Conservation (phyloP, 2,329 filamentous ascomycete genomes). For the Volutella citrinella region DNA sequence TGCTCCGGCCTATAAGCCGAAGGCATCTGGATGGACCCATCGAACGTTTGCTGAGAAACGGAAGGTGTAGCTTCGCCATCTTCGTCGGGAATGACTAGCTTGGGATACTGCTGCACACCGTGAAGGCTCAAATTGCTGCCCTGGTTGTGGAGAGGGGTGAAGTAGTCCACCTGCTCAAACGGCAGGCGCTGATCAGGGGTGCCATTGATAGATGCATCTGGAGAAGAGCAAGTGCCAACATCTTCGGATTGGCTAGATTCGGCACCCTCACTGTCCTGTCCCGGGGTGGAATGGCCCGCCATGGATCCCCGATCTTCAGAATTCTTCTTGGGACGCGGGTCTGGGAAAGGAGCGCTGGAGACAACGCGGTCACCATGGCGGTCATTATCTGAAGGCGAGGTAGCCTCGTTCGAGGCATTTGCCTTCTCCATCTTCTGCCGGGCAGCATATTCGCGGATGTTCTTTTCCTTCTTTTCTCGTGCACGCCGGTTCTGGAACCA, state of each 20-base stretch:
- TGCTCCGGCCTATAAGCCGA: too few relatives aligned
- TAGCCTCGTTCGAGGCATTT: conserved; percentile 20
- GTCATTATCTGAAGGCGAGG: conserved; percentile 26
- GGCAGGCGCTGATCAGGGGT: conserved; percentile 17
- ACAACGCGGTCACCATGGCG: conserved; percentile 36
- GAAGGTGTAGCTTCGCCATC: conserved; percentile 21
- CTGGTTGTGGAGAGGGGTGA: background rate
- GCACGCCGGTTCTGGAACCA: conserved; percentile 68
- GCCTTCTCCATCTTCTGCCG: conserved; percentile 36
- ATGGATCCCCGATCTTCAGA: conserved; percentile 5
- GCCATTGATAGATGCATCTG: conserved; percentile 15
- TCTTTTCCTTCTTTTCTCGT: conserved; percentile 63
- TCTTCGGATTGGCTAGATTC: conserved; percentile 24
- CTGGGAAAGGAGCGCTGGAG: conserved; percentile 39
- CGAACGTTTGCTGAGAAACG: conserved; percentile 20
- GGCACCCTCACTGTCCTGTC: conserved; percentile 25
- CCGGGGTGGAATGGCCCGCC: conserved; percentile 14
- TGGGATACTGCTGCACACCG: conserved; percentile 19
- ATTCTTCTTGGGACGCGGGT: conserved; percentile 17
- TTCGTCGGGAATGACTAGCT: conserved; percentile 20
- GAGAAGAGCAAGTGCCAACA: conserved; percentile 19
- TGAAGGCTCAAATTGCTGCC: background rate
- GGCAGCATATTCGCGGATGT: conserved; percentile 42
- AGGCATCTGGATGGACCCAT: too few relatives aligned
- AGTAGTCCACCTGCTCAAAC: conserved; percentile 8